A percentile compares a stretch with the other conserved stretches of the same genome.
Conservation (phyloP, 2,329 filamentous ascomycete species). For the Clonostachys byssicola region DNA sequence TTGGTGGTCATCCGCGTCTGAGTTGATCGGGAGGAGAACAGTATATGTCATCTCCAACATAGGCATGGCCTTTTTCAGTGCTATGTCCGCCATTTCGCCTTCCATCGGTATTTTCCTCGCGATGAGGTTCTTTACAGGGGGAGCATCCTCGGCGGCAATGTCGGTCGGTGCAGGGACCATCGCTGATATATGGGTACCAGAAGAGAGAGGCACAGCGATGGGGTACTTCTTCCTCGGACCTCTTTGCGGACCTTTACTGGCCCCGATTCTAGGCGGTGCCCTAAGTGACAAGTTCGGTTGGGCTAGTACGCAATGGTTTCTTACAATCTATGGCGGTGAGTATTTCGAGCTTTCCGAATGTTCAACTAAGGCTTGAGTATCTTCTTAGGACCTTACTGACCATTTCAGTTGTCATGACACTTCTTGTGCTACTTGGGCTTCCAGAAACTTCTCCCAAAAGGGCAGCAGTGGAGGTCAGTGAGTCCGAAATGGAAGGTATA, state of each 20-base stretch:
- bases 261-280: constrained; percentile 72
- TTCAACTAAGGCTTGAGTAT: no score
- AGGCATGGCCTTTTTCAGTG: constrained; percentile 67
- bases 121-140: constrained; percentile 70
- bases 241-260: constrained; percentile 67
- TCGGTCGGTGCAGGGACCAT: constrained; percentile 82
- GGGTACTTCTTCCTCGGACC: constrained; percentile 78
- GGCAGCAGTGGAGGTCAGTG: no score
- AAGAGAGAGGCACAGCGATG: constrained; percentile 75
- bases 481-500: constrained; percentile 29
- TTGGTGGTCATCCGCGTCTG: constrained; percentile 84
- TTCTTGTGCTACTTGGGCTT: no score
- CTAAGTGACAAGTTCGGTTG: constrained; percentile 67
- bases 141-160: constrained; percentile 75
- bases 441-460: no score
- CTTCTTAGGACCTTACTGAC: no score
- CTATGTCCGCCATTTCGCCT: constrained; percentile 63
- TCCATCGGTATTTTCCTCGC: constrained; percentile 74
- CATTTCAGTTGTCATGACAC: no score
- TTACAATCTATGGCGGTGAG: constrained; percentile 58
- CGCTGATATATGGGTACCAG: constrained; percentile 73
- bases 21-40: constrained; percentile 67
- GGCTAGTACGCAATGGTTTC: constrained; percentile 76
- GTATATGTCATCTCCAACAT: constrained; percentile 74
- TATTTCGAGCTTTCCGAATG: no score